These are phyloP conservation scores for Pistacia atlantica DNA, from an alignment of 345 rosid species.

Conservation along the genomic window DNA sequence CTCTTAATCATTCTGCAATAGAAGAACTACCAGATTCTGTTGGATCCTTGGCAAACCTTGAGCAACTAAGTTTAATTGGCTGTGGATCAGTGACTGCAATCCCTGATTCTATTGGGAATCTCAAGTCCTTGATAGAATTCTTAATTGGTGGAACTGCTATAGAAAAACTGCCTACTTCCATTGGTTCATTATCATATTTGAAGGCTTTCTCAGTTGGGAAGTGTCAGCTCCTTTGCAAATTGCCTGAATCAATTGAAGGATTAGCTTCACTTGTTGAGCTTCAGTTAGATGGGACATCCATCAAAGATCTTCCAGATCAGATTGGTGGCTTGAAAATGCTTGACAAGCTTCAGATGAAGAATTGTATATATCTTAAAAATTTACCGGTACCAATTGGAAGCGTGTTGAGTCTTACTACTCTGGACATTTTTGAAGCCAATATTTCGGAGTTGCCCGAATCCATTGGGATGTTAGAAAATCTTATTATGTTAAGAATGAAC, in stretches of 20 bases:
- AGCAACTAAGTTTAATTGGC: slow-evolving; percentile 35
- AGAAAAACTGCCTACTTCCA: slow-evolving; percentile 39
- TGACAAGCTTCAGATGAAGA: slow-evolving; percentile 34
- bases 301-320: slow-evolving; percentile 43
- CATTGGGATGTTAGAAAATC: slow-evolving; percentile 50
- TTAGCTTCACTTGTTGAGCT: slow-evolving; percentile 37
- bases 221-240: slow-evolving; percentile 29
- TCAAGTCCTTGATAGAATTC: slow-evolving; percentile 36
- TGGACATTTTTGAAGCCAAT: slow-evolving; percentile 2
- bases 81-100: slow-evolving; percentile 33
- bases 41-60: slow-evolving; percentile 39
- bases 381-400: slow-evolving; percentile 48
- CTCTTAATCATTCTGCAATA: slow-evolving; percentile 35
- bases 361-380: slow-evolving; percentile 19
- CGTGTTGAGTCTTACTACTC: slow-evolving; percentile 35
- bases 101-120: slow-evolving; percentile 43
- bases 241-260: slow-evolving; percentile 51
- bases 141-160: slow-evolving; percentile 22
- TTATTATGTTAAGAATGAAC: slow-evolving; percentile 31
- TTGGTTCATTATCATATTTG: slow-evolving; percentile 43
- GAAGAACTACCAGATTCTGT: slow-evolving; percentile 42
- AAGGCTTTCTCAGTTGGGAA: slow-evolving; percentile 25
- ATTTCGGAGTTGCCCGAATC: slow-evolving; percentile 48
- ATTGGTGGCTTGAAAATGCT: slow-evolving; percentile 42
- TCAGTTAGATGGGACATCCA: slow-evolving; percentile 23